Evolutionary conservation across 805 yeast species (phyloP).

Genomic region (Yarrowia deformans): DNA sequence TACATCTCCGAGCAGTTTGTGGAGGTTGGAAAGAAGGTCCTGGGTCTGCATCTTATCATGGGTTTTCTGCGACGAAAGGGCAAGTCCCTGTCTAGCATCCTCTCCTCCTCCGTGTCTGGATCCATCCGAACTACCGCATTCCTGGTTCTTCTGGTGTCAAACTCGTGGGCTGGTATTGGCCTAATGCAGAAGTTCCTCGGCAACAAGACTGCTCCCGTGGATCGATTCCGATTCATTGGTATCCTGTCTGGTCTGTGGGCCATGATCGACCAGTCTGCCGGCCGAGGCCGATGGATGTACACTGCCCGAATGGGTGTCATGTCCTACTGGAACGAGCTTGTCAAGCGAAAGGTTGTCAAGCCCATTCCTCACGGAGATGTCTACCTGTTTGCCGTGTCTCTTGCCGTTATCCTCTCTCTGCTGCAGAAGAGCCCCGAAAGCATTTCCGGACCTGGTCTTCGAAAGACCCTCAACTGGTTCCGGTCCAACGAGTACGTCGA

Average conservation of each 20-base stretch:
- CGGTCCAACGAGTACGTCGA: slow-evolving; percentile 46
- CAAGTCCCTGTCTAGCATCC: slow-evolving; percentile 21
- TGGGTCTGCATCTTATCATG: slow-evolving; percentile 46
- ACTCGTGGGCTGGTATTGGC: slow-evolving; percentile 54
- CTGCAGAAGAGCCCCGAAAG: slow-evolving; percentile 47
- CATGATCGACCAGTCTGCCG: slow-evolving; percentile 47
- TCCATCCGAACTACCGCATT: slow-evolving; percentile 50
- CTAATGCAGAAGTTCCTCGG: slow-evolving; percentile 50
- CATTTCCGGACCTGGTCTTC: slow-evolving; percentile 45
- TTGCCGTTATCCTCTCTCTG: slow-evolving; percentile 49
- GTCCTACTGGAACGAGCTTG: slow-evolving; percentile 51
- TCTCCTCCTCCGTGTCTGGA: slow-evolving; percentile 43
- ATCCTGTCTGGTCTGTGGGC: slow-evolving; percentile 55
- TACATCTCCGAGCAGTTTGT: slow-evolving; percentile 45
- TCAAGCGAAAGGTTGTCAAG: slow-evolving; percentile 44
- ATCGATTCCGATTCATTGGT: slow-evolving; percentile 53
- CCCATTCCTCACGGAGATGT: slow-evolving; percentile 50
- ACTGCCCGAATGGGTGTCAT: slow-evolving; percentile 51
- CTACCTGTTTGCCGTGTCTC: slow-evolving; percentile 48
- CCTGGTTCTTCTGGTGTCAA: slow-evolving; percentile 50
- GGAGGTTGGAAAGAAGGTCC: slow-evolving; percentile 46
- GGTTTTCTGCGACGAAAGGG: slow-evolving; percentile 42
- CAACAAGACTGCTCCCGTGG: slow-evolving; percentile 46
- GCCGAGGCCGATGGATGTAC: slow-evolving; percentile 49
- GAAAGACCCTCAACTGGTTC: slow-evolving; percentile 50